Conservation (phyloP, 768 basidiomycete genomes). For the Podaxis sp. region DNA sequence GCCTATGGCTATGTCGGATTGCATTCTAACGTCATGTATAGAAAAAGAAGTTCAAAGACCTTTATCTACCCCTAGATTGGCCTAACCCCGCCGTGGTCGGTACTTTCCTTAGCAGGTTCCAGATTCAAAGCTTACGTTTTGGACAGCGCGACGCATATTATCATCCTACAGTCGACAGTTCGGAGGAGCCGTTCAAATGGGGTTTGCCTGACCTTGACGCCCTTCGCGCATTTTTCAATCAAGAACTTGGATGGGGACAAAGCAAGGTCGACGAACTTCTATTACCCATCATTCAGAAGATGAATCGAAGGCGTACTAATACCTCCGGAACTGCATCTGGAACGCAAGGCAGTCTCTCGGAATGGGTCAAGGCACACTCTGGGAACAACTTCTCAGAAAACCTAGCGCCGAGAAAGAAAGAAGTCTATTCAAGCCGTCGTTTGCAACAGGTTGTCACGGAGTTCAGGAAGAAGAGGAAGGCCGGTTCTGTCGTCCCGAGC, state of each 20-base stretch:
- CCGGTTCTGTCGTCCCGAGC: constrained; percentile 20
- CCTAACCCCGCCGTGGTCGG: constrained; percentile 88
- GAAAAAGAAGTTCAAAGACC: constrained; percentile 87
- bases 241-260: constrained; percentile 80
- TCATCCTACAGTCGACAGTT: constrained; percentile 85
- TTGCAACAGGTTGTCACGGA: constrained; percentile 84
- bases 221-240: constrained; percentile 72
- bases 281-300: constrained; percentile 87
- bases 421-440: constrained; percentile 82
- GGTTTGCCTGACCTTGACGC: constrained; percentile 94
- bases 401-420: constrained; percentile 72
- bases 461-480: constrained; percentile 58
- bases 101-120: constrained; percentile 11
- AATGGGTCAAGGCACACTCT: constrained; percentile 67
- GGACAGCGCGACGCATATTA: constrained; percentile 87
- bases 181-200: constrained; percentile 95
- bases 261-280: constrained; percentile 85
- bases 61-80: constrained; percentile 83
- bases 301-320: constrained; percentile 55
- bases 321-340: constrained; percentile 60
- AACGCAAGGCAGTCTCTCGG: constrained; percentile 71
- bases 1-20: neutral
- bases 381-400: constrained; percentile 48
- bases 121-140: neutral
- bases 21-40: constrained; percentile 23